Evolutionary conservation across 2,329 filamentous ascomycete species (phyloP), one percentile per base, ranked within the genome.

Genomic region (Nakataea oryzae): DNA sequence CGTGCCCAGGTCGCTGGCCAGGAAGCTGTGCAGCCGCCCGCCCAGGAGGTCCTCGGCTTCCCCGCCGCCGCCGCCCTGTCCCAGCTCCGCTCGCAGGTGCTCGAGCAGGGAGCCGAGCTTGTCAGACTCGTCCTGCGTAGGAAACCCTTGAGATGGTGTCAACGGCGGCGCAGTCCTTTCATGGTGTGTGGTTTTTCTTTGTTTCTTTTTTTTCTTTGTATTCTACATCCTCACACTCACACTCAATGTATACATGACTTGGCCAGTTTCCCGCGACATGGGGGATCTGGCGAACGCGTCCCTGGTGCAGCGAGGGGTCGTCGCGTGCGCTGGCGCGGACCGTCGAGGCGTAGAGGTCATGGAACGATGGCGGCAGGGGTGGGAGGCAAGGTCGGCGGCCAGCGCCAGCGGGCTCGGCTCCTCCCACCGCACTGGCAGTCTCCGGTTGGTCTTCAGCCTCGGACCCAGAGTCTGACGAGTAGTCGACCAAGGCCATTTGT

Each of bases 231-330:
- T n/a, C n/a, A 75, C 80, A 96, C 59, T 34, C 28, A 61, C 95
- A 99, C 77, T 97, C 93, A 62, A 96, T 79, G 73, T 96, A 97
- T 57, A 97, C 72, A 74, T 97, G 93, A 41, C 87, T 91, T 1
- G 93, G 91, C 95, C 95, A 99, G 73, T 92, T 91, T 64, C 95
- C 95, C 63, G 86, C 84, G 29, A 93, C 79, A 74, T 99, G 95
- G 28, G 93, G 93, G 59, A 86, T 89, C 63, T 88, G 83, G 55
- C 95, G 85, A 71, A 87, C 91, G 57, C 93, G 86, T 61, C 95
- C 95, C 34, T 88, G 89, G 73, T 99, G 95, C 63, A 97, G 79
- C 64, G 81, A 80, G 1, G 93, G 92, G 70, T 96, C 89, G 74
- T 97, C 95, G 68, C 79, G 81, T 54, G 88, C 87, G 74, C 89